Conservation (phyloP, 2,329 filamentous ascomycete genomes). For the Aspergillus fischeri region DNA sequence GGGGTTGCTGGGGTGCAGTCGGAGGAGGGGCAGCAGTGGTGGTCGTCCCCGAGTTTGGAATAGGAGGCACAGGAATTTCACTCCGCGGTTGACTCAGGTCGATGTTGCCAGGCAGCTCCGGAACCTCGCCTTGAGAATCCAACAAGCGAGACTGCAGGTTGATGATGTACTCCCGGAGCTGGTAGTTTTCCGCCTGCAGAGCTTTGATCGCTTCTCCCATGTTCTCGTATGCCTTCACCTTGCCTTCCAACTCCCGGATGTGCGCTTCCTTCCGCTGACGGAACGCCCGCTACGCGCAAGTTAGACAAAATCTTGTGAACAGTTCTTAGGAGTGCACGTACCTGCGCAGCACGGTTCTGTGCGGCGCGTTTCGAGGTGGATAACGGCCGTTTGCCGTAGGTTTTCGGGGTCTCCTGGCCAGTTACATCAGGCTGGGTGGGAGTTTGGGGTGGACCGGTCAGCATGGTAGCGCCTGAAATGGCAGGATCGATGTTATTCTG, state of each 20-base stretch:
- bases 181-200: conserved; percentile 85
- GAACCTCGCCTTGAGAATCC: conserved; percentile 77
- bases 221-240: conserved; percentile 74
- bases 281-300: conserved; percentile 71
- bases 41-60: conserved; percentile 16
- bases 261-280: conserved; percentile 96
- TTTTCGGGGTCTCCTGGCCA: conserved; percentile 61
- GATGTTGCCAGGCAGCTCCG: conserved; percentile 75
- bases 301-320: conserved; percentile 9
- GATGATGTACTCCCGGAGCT: conserved; percentile 87
- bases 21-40: conserved; percentile 19
- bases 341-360: conserved; percentile 95
- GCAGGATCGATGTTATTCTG: conserved; percentile 57
- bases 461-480: conserved; percentile 50
- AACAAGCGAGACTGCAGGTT: conserved; percentile 81
- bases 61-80: conserved; percentile 29
- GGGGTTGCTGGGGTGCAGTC: conserved; percentile 22
- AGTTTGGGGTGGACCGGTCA: conserved; percentile 38
- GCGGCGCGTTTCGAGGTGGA: conserved; percentile 95
- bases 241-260: conserved; percentile 94
- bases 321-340: conserved; percentile 44
- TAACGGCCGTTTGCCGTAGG: conserved; percentile 73
- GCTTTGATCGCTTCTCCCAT: conserved; percentile 74
- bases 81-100: conserved; percentile 59
- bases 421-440: conserved; percentile 25